These are phyloP conservation scores for Hemileccinum impolitum DNA, from an alignment of 768 basidiomycete genomes.

Conservation along the genomic window DNA sequence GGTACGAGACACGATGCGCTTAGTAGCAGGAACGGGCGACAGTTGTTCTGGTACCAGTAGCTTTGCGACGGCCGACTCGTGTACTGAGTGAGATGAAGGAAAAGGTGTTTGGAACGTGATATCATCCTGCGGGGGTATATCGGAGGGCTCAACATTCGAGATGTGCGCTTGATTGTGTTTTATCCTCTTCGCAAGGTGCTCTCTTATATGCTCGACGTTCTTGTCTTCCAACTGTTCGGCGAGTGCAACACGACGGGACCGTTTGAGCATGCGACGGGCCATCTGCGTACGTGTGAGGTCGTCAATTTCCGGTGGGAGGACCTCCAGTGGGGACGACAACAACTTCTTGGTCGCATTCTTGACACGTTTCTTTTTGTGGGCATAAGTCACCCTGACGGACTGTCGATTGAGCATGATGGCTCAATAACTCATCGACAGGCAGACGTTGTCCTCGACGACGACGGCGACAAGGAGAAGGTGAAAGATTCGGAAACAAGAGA, in stretches of 20 bases:
- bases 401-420: conserved; percentile 14
- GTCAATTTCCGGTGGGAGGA: conserved; percentile 24
- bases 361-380: conserved; percentile 30
- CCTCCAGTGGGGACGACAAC: conserved; percentile 28
- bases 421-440: background rate
- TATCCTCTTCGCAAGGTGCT: conserved; percentile 33
- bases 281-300: conserved; percentile 40
- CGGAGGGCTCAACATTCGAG: conserved; percentile 4
- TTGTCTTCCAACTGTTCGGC: conserved; percentile 19
- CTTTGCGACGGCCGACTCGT: conserved; percentile 22
- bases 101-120: conserved; percentile 30
- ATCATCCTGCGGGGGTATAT: conserved; percentile 9
- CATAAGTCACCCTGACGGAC: conserved; percentile 27
- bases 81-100: conserved; percentile 17
- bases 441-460: background rate
- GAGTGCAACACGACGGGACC: conserved; percentile 38
- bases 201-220: conserved; percentile 17
- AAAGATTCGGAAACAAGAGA: background rate
- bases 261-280: conserved; percentile 45
- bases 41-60: conserved; percentile 32
- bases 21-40: conserved; percentile 41
- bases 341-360: conserved; percentile 6
- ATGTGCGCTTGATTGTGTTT: conserved; percentile 22
- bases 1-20: conserved; percentile 36
- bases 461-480: background rate